Evolutionary conservation across 2,329 filamentous ascomycete genomes (phyloP), one percentile per base, ranked within the genome.

Genomic region (Fusarium agapanthi): DNA sequence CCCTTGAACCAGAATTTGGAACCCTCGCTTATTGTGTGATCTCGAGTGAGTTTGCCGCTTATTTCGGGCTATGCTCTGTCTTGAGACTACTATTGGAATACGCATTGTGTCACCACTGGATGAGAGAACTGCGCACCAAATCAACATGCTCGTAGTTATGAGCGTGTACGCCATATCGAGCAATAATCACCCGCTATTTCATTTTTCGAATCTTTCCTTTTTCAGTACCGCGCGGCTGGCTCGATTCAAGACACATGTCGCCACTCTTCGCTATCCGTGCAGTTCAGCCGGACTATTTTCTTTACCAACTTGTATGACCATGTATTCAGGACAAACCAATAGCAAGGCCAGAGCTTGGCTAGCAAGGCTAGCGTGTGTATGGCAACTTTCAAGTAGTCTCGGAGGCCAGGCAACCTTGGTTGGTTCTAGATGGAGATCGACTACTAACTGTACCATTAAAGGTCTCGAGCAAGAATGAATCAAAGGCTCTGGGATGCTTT

Each of bases 11-110:
- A 43, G 45, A 45, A 44, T 50, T 51, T 67, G 50, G 58, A 67
- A 32, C 28, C 38, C 30, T 41, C 20, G 26, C 44, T 70, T 28
- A n/a, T 24, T 41, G 30, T 47, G 13, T 40, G n/a, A 58, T 47
- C 57, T 51, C 37, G 55, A n/a, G 62, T 47, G 56, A 54, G 48
- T 56, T 62, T 50, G 45, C 56, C 40, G 43, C 34, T 45, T 45
- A 34, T 58, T 58, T 65, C 47, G 51, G 47, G 45, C 50, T 41
- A 71, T n/a, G 35, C 40, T 53, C 35, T 56, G 35, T 48, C 35
- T 28, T 47, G 50, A 73, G 58, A 60, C 26, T 32, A 58, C 40
- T 38, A 47, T 73, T 73, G 70, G 58, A 73, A 71, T 30, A 71
- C 51, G 45, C 24, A 43, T 22, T n/a, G 50, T 44, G 14, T 50